Conservation (phyloP, 2,329 filamentous ascomycete genomes). For the Trichophyton rubrum region DNA sequence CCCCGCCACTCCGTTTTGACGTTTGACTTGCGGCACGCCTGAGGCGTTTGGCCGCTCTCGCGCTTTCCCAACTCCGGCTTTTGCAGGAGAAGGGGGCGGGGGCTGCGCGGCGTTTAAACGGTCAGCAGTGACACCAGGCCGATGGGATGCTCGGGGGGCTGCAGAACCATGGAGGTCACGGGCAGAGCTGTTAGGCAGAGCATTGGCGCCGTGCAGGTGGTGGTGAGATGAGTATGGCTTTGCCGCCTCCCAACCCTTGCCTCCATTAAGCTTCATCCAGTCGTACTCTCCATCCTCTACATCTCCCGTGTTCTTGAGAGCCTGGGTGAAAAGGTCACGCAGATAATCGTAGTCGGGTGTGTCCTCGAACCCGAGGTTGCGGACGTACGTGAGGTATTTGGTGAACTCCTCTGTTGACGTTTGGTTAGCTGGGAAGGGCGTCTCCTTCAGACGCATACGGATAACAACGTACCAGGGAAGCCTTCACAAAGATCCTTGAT, state of each 20-base stretch:
- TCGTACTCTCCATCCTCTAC: slow-evolving; percentile 98
- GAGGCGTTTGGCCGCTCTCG: slow-evolving; percentile 62
- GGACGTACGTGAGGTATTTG: slow-evolving; percentile 93
- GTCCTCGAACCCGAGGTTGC: slow-evolving; percentile 96
- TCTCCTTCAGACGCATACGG: not conserved
- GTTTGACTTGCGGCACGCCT: slow-evolving; percentile 60
- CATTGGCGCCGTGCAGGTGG: slow-evolving; percentile 59
- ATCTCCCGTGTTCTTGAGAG: slow-evolving; percentile 84
- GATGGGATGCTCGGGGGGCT: slow-evolving; percentile 49
- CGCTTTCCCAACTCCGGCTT: slow-evolving; percentile 60
- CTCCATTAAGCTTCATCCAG: slow-evolving; percentile 97
- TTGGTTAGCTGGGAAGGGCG: slow-evolving; percentile 16
- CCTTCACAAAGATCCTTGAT: slow-evolving; percentile 96
- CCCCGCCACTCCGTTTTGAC: slow-evolving; percentile 46
- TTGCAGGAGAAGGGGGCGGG: slow-evolving; percentile 74
- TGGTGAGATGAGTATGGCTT: slow-evolving; percentile 58
- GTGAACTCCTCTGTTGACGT: slow-evolving; percentile 67
- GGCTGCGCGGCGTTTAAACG: slow-evolving; percentile 92
- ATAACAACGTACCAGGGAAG: slow-evolving; percentile 54
- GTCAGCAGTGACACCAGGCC: slow-evolving; percentile 58
- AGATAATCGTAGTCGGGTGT: slow-evolving; percentile 97
- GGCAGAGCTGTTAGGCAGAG: slow-evolving; percentile 66
- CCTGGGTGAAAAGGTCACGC: slow-evolving; percentile 89
- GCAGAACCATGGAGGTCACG: slow-evolving; percentile 64
- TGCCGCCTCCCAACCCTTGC: slow-evolving; percentile 80